Percentiles rank a stretch among this genome's conserved stretches.
phyloP scores from a whole-genome alignment of 2,329 filamentous ascomycete genomes.

The Tolypocladium tropicale region DNA sequence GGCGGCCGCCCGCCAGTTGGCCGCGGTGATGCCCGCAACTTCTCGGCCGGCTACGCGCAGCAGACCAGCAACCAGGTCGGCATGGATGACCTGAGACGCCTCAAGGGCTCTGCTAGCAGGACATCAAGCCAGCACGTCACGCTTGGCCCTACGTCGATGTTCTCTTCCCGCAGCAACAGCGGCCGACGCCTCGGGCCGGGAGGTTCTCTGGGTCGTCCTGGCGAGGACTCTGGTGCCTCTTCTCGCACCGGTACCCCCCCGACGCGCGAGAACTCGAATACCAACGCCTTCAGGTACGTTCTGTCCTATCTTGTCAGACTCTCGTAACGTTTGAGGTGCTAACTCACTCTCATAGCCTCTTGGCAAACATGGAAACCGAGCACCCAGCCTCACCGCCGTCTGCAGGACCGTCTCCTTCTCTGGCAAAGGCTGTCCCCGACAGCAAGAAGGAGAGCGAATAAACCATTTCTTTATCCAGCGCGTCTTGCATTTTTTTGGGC shows the following conservation, averaged over 20 bases:
- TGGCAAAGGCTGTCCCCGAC: constrained; percentile 52
- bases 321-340: constrained; percentile 3
- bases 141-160: constrained; percentile 78
- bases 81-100: constrained; percentile 81
- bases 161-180: constrained; percentile 84
- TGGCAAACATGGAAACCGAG: constrained; percentile 52
- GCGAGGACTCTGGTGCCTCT: constrained; percentile 77
- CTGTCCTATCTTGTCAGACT: neutral
- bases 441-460: constrained; percentile 43
- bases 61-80: constrained; percentile 76
- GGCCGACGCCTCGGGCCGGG: constrained; percentile 71
- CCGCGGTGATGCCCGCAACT: constrained; percentile 79
- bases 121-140: constrained; percentile 52
- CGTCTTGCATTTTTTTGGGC: constrained; percentile 39
- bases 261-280: constrained; percentile 51
- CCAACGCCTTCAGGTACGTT: constrained; percentile 89
- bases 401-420: constrained; percentile 53
- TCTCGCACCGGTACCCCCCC: constrained; percentile 87
- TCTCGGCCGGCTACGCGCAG: constrained; percentile 62
- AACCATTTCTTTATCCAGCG: constrained; percentile 21
- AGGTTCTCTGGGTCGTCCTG: constrained; percentile 59
- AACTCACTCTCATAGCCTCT: constrained; percentile 29
- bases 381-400: constrained; percentile 61
- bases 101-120: constrained; percentile 55
- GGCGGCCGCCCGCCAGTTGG: constrained; percentile 63